A percentile compares a stretch with the other conserved stretches of the same genome.
These are phyloP conservation scores for Chlorophyllum brunneum DNA, from an alignment of 768 basidiomycete genomes.

Conservation along the genomic window DNA sequence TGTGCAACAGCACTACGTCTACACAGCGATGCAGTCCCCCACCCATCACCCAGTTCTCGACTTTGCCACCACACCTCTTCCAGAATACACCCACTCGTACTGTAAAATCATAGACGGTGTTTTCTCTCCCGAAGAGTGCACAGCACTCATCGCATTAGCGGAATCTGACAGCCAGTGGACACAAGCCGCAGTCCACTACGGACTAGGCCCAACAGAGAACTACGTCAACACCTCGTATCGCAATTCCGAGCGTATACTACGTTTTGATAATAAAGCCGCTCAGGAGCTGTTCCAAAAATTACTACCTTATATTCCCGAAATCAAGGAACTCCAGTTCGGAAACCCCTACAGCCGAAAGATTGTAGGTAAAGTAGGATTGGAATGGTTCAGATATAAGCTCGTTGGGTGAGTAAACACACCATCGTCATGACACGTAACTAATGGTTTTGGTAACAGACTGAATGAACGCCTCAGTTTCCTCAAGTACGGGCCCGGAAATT, in stretches of 20 bases:
- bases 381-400: conserved; percentile 31
- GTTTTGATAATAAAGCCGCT: conserved; percentile 31
- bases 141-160: conserved; percentile 31
- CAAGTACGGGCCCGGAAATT: conserved; percentile 39
- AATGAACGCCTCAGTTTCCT: conserved; percentile 44
- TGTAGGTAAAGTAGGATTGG: conserved; percentile 20
- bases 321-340: conserved; percentile 28
- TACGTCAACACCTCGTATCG: conserved; percentile 34
- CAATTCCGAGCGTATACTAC: conserved; percentile 35
- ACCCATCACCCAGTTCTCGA: conserved; percentile 30
- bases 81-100: conserved; percentile 33
- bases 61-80: conserved; percentile 33
- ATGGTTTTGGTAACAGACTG: conserved; percentile 22
- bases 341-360: conserved; percentile 29
- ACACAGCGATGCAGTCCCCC: neutral
- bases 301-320: conserved; percentile 34
- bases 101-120: conserved; percentile 39
- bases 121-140: conserved; percentile 39
- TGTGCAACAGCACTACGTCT: too few relatives aligned
- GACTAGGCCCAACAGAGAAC: conserved; percentile 22
- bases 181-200: conserved; percentile 32
- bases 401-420: conserved; percentile 26
- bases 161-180: conserved; percentile 32
- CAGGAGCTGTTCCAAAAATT: conserved; percentile 31
- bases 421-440: neutral